Base-by-base conservation (phyloP, 225 moss, liverwort and hornwort genomes). In the Neckera pumila region DNA sequence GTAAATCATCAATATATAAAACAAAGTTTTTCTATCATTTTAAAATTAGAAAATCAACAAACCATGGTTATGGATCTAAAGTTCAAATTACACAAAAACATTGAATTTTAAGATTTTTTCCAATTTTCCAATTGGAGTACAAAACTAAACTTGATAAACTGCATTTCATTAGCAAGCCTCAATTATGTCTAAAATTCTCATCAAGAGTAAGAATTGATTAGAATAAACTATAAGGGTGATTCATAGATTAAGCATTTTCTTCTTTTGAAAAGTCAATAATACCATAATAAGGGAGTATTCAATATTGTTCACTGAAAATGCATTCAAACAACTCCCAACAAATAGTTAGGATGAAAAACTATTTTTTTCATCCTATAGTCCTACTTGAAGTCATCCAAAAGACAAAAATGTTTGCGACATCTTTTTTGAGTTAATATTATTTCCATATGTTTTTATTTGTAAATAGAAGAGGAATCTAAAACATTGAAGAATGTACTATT, bases 341-440 rank as follows among this genome's bases (percentile, higher is more conserved):
- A 18, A 12, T 47, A 31, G 12, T 31, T 30, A 19, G 11, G 31
- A 74, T 28, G 14, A 74, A 73, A 17, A 43, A 26, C 0, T 45
- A 1, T 2, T 47, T 40, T 42, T 14, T 14, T 11, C 2, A 30
- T 74, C 19, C 1, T 30, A 7, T 5, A 30, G 0, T 19, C 7
- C 18, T 28, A 75, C 2, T 1, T 47, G 3, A 47, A 45, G 30
- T 30, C 18, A 45, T 30, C 11, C 18, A 6, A 18, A 42, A 17
- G 28, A 43, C 9, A 72, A 42, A 42, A 15, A 17, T 1, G 1
- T 17, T 0, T 17, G 0, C 0, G 1, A 1, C 1, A 1, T 28
- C 10, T 27, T 17, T 30, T 19, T 1, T 1, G 6, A 4, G 11
- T 75, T 45, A 31, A 1, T 26, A 11, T 47, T 30, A 74, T 75